A percentile compares a stretch with the other conserved stretches of the same genome.
Evolutionary conservation across 2,329 filamentous ascomycete species (phyloP).

Genomic region (Arthroderma sp.): DNA sequence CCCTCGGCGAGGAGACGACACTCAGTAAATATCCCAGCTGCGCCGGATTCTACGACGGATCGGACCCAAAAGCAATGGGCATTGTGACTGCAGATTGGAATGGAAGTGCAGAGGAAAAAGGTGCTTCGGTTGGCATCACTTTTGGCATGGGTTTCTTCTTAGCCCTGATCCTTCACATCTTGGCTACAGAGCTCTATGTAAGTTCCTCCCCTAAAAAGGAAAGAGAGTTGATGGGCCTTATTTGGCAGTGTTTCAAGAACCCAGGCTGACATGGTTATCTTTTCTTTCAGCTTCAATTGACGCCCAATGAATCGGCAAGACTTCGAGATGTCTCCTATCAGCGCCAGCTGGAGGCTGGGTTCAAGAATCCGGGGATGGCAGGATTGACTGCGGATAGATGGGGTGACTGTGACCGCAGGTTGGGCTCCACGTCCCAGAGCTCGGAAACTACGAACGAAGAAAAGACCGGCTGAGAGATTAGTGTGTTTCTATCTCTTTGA

Average conservation of each 20-base stretch:
- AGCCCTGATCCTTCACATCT: conserved; percentile 37
- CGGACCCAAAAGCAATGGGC: background rate
- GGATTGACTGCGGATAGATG: conserved; percentile 33
- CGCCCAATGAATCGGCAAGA: conserved; percentile 40
- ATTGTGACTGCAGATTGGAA: conserved; percentile 9
- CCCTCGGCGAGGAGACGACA: background rate
- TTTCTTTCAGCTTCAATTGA: conserved; percentile 30
- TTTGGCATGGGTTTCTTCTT: conserved; percentile 45
- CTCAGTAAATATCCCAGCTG: conserved; percentile 1
- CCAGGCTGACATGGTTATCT: background rate
- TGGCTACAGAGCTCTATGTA: conserved; percentile 36
- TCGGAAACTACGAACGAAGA: no score
- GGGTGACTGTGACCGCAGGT: conserved; percentile 22
- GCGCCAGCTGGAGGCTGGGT: conserved; percentile 42
- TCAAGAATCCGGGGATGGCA: conserved; percentile 36
- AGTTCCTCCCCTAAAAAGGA: background rate
- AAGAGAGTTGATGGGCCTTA: background rate
- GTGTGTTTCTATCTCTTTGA: no score
- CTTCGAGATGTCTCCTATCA: conserved; percentile 44
- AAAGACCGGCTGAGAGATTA: no score
- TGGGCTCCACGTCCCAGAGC: background rate
- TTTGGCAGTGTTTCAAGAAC: no score
- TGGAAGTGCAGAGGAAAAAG: conserved; percentile 10
- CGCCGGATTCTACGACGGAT: conserved; percentile 1
- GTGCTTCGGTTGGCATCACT: conserved; percentile 32